Evolutionary conservation across 225 moss, liverwort and hornwort genomes (phyloP).

Genomic region (Pseudoscleropodium purum): DNA sequence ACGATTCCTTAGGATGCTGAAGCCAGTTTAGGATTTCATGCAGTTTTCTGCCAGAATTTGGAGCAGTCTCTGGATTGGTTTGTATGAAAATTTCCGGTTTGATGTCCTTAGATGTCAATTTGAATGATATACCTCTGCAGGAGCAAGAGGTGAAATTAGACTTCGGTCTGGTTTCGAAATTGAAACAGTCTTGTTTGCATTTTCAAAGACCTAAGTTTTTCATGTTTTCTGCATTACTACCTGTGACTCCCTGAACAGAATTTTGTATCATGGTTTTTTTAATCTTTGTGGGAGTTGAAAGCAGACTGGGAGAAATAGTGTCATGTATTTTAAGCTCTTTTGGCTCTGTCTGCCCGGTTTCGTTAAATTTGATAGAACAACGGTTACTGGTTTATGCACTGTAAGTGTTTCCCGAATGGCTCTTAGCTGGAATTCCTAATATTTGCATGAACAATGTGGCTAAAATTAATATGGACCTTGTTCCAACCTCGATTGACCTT

Average conservation of each 20-base stretch:
- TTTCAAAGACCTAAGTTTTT: neutral
- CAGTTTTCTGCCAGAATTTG: neutral
- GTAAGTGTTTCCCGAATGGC: neutral
- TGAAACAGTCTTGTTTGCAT: neutral
- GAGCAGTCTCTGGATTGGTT: neutral
- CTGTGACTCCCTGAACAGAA: neutral
- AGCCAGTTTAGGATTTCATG: neutral
- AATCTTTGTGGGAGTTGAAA: neutral
- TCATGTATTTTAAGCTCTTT: neutral
- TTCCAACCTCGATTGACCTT: neutral
- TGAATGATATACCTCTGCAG: neutral
- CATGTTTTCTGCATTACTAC: neutral
- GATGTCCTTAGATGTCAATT: neutral
- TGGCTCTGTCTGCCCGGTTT: neutral
- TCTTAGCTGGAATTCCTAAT: neutral
- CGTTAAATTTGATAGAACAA: neutral
- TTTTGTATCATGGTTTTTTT: no score
- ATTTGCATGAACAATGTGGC: neutral
- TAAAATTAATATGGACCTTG: neutral
- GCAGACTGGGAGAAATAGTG: neutral
- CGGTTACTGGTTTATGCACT: neutral
- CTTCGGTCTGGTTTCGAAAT: neutral
- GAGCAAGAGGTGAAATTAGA: neutral
- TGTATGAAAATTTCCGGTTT: neutral
- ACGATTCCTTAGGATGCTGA: neutral